Evolutionary conservation across 306 rosid species (phyloP).

Genomic region (Ormosia emarginata): DNA sequence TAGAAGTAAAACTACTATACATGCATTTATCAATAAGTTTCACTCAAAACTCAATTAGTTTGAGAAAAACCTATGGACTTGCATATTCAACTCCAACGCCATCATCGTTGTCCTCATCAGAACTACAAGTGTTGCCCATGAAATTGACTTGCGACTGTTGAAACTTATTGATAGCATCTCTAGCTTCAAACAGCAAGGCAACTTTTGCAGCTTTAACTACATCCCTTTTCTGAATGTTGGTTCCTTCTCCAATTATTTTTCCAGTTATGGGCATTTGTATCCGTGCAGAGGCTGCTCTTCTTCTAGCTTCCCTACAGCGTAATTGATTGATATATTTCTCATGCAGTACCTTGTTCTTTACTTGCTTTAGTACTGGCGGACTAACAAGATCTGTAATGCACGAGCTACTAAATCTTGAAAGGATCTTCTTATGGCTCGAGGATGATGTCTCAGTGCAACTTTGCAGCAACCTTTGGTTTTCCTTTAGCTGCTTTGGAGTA

Average conservation of each 20-base stretch:
- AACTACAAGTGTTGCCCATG: constrained; percentile 16
- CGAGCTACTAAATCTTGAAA: constrained; percentile 52
- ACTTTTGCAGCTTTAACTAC: constrained; percentile 58
- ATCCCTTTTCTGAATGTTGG: constrained; percentile 26
- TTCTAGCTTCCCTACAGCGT: constrained; percentile 62
- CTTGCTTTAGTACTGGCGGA: constrained; percentile 77
- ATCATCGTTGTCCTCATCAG: constrained; percentile 40
- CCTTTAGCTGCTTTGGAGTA: constrained; percentile 53
- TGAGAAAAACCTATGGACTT: constrained; percentile 14
- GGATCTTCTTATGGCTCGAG: constrained; percentile 45
- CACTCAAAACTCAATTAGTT: background rate
- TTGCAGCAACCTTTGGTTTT: constrained; percentile 35
- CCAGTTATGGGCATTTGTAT: background rate
- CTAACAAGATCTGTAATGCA: constrained; percentile 44
- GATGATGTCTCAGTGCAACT: constrained; percentile 43
- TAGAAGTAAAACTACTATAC: constrained; percentile 12
- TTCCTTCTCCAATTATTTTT: constrained; percentile 24
- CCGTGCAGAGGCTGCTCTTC: constrained; percentile 41
- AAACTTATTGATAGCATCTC: constrained; percentile 63
- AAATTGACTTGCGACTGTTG: constrained; percentile 34
- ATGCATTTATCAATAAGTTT: background rate
- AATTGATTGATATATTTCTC: constrained; percentile 81
- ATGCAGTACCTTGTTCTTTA: constrained; percentile 64
- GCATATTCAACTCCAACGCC: constrained; percentile 33
- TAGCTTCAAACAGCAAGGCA: constrained; percentile 72